phyloP scores from a whole-genome alignment of 2,329 filamentous ascomycete species.

The Chalaropsis ovoidea region DNA sequence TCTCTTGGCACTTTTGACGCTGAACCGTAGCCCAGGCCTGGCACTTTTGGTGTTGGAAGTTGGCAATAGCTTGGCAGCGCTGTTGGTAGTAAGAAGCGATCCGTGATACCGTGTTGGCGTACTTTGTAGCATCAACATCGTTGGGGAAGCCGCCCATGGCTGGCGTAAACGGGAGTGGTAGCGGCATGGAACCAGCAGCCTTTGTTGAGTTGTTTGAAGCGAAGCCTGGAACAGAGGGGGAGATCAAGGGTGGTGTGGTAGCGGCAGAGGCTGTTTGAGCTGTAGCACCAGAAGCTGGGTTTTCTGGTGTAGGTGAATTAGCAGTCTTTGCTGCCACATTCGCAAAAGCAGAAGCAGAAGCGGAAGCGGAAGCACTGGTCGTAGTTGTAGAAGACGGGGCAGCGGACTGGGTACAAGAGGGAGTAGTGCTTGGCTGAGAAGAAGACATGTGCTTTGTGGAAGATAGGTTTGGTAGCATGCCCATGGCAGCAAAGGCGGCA shows the following conservation, averaged over 20 bases:
- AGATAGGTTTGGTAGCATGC: constrained; percentile 17
- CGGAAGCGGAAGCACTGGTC: too few relatives aligned
- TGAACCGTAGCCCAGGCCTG: constrained; percentile 41
- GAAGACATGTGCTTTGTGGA: not conserved
- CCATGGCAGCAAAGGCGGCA: constrained; percentile 17
- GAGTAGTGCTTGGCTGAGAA: not conserved
- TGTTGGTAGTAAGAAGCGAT: constrained; percentile 43
- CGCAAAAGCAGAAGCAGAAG: not conserved
- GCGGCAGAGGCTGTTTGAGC: not conserved
- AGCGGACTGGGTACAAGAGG: constrained; percentile 4
- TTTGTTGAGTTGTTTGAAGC: constrained; percentile 15
- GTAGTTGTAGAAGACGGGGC: constrained; percentile 3
- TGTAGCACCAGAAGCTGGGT: not conserved
- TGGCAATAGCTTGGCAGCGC: constrained; percentile 39
- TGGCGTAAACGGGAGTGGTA: not conserved
- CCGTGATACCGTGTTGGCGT: constrained; percentile 39
- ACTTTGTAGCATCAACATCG: constrained; percentile 35
- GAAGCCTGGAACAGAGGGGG: constrained; percentile 1
- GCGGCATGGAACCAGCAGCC: constrained; percentile 13
- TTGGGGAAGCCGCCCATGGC: constrained; percentile 22
- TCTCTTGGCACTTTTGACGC: constrained; percentile 40
- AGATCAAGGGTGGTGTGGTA: constrained; percentile 7
- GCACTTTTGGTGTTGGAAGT: constrained; percentile 41
- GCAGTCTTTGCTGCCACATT: not conserved
- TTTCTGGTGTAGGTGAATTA: not conserved